These are phyloP conservation scores for Colletotrichum sp. DNA, from an alignment of 2,329 filamentous ascomycete species.

Conservation along the genomic window DNA sequence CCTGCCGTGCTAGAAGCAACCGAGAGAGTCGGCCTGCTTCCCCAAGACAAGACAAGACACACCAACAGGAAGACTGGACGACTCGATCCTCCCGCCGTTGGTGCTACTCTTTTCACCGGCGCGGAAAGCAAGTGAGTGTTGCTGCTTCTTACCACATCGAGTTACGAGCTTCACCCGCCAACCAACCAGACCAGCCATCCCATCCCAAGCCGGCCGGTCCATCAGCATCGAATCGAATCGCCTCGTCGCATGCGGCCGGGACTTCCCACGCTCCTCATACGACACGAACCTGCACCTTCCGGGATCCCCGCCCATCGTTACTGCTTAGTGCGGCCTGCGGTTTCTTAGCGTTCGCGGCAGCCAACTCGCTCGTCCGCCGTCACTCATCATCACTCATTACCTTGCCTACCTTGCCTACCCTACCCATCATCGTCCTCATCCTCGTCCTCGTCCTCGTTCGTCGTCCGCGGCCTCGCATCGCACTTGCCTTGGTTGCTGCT, in stretches of 20 bases:
- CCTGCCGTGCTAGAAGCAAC: not conserved
- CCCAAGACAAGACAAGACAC: not conserved
- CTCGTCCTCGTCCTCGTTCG: not conserved
- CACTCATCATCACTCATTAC: not conserved
- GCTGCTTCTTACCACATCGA: not conserved
- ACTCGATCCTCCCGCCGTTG: not conserved
- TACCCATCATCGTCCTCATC: not conserved
- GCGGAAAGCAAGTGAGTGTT: not conserved
- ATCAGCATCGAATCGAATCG: slow-evolving; percentile 10
- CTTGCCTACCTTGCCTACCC: not conserved
- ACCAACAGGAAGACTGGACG: not conserved
- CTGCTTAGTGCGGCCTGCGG: not conserved
- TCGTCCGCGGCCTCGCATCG: not conserved
- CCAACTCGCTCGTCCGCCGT: not conserved
- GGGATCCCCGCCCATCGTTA: slow-evolving; percentile 1
- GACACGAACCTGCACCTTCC: slow-evolving; percentile 12
- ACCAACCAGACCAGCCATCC: not conserved
- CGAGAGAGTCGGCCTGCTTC: not conserved
- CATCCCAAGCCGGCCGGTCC: not conserved
- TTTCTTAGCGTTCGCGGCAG: not conserved
- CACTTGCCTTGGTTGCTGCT: not conserved
- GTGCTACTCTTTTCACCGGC: not conserved
- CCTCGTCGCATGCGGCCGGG: slow-evolving; percentile 10
- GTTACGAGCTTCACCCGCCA: not conserved
- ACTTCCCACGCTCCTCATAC: slow-evolving; percentile 12